Conservation (phyloP, 2,329 filamentous ascomycete genomes). For the Canariomyces notabilis region DNA sequence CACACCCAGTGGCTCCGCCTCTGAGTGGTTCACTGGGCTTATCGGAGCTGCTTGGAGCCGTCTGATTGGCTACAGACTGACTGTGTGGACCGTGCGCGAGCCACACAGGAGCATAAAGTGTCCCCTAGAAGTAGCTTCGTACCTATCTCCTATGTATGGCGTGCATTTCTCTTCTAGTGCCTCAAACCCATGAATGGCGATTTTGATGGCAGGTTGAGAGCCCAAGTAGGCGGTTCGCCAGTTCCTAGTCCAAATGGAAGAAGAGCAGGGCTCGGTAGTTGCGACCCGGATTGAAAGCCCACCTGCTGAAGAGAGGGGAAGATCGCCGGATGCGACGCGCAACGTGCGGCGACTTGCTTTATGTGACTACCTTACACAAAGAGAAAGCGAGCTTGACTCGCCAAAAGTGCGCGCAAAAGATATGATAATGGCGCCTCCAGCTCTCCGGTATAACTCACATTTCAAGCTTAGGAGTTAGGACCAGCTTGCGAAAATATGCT, state of each 20-base stretch:
- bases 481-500: no score
- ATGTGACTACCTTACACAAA: neutral
- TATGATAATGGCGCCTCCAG: neutral
- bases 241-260: neutral
- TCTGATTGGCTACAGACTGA: constrained; percentile 22
- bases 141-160: no score
- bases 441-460: neutral
- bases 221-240: neutral
- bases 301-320: neutral
- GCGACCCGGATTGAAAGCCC: neutral
- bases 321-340: constrained; percentile 11
- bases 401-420: neutral
- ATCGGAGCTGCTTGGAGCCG: constrained; percentile 18
- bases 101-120: constrained; percentile 19
- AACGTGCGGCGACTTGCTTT: constrained; percentile 6
- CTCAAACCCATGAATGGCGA: neutral
- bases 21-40: constrained; percentile 29
- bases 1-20: constrained; percentile 21
- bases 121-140: constrained; percentile 15
- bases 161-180: constrained; percentile 6
- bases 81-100: constrained; percentile 23
- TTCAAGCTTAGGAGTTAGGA: no score
- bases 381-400: neutral
- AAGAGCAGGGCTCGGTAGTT: neutral
- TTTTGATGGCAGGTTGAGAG: neutral